phyloP scores from a whole-genome alignment of 768 basidiomycete species.

The Phylloporus scabripes region DNA sequence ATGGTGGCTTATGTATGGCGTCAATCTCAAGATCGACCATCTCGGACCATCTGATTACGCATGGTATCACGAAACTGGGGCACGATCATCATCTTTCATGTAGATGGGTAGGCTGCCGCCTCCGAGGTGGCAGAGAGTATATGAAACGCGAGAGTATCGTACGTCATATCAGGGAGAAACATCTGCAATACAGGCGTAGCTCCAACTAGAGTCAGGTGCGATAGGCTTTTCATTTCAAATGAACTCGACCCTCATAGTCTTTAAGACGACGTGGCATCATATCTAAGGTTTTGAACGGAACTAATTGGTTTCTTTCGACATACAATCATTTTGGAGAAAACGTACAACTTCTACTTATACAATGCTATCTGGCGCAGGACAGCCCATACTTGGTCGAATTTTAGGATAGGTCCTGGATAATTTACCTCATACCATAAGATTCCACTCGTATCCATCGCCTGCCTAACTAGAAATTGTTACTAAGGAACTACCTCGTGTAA shows the following conservation, averaged over 20 bases:
- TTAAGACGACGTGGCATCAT: background rate
- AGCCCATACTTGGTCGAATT: background rate
- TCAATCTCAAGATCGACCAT: background rate
- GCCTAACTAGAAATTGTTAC: too few relatives aligned
- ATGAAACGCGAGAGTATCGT: constrained; percentile 17
- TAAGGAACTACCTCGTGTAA: too few relatives aligned
- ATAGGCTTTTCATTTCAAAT: background rate
- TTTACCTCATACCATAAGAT: background rate
- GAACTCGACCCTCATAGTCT: background rate
- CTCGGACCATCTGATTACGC: constrained; percentile 9
- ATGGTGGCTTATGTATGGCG: constrained; percentile 1
- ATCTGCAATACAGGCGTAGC: constrained; percentile 5
- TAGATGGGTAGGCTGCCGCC: constrained; percentile 8
- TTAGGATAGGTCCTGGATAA: too few relatives aligned
- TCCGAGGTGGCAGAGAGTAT: background rate
- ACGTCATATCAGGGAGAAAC: constrained; percentile 13
- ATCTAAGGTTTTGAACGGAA: background rate
- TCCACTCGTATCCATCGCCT: background rate
- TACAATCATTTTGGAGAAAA: background rate
- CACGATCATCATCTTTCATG: background rate
- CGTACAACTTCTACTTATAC: too few relatives aligned
- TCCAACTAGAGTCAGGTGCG: background rate
- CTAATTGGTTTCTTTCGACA: too few relatives aligned
- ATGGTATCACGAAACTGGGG: background rate
- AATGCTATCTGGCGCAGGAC: background rate